Conservation (phyloP, 345 rosid species). For the Nasturtium officinale region DNA sequence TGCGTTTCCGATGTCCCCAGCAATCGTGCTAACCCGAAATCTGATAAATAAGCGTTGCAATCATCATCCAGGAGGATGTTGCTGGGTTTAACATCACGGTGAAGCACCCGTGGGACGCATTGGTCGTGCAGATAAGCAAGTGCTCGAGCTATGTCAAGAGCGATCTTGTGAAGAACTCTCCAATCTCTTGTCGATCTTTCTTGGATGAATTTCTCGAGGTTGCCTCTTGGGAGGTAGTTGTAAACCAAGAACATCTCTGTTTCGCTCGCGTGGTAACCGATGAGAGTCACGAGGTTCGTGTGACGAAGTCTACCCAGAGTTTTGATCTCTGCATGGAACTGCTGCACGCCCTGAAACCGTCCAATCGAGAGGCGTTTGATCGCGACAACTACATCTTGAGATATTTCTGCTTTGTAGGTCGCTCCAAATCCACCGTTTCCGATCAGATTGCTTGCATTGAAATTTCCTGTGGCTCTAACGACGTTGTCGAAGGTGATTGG, state of each 20-base stretch:
- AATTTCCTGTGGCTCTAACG: constrained; percentile 60
- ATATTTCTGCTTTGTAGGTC: constrained; percentile 64
- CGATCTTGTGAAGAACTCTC: constrained; percentile 85
- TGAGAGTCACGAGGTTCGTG: constrained; percentile 58
- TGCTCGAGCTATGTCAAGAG: constrained; percentile 81
- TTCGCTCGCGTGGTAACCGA: constrained; percentile 68
- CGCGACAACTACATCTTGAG: constrained; percentile 55
- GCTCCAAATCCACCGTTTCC: constrained; percentile 74
- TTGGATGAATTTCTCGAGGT: constrained; percentile 61
- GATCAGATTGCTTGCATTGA: constrained; percentile 54
- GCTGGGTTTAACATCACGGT: constrained; percentile 94
- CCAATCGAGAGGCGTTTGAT: constrained; percentile 60
- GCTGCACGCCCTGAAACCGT: constrained; percentile 62
- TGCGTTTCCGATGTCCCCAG: constrained; percentile 95
- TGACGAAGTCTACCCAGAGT: constrained; percentile 60
- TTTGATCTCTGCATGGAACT: constrained; percentile 63
- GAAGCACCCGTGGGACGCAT: constrained; percentile 87
- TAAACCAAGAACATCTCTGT: constrained; percentile 65
- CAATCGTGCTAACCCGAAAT: constrained; percentile 89
- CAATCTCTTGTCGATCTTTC: constrained; percentile 60
- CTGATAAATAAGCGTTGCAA: constrained; percentile 79
- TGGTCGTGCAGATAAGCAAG: constrained; percentile 85
- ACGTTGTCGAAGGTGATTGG: constrained; percentile 56
- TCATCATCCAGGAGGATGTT: constrained; percentile 83
- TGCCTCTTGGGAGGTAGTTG: constrained; percentile 66